These are phyloP conservation scores for Acacia acuminata DNA, from an alignment of 306 rosid species.

Conservation along the genomic window DNA sequence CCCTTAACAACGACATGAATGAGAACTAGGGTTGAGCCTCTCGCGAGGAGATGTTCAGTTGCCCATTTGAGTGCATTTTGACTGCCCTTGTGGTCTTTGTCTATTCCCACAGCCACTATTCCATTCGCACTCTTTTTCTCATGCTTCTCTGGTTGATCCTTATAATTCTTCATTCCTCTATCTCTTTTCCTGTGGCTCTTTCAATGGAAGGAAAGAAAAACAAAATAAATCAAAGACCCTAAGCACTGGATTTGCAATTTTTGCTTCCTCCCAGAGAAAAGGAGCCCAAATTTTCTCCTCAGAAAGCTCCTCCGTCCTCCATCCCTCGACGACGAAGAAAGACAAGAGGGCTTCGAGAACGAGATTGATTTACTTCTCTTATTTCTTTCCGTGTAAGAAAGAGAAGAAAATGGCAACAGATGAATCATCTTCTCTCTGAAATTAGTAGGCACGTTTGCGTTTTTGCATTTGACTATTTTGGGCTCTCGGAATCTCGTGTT, in stretches of 20 bases:
- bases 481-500: conserved; percentile 19
- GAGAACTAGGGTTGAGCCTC: not conserved
- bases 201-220: not conserved
- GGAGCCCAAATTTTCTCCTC: not conserved
- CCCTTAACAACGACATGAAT: not conserved
- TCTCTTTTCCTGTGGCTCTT: not conserved
- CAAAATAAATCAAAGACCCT: not conserved
- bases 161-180: not conserved
- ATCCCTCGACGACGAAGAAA: not conserved
- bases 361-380: conserved; percentile 9
- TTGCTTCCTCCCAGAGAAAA: not conserved
- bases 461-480: conserved; percentile 18
- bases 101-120: not conserved
- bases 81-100: not conserved
- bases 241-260: not conserved
- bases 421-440: not conserved
- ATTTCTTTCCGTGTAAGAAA: conserved; percentile 24
- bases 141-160: not conserved
- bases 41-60: not conserved
- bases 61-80: not conserved
- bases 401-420: conserved; percentile 25
- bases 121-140: not conserved
- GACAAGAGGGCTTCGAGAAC: conserved; percentile 34
- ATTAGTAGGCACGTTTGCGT: conserved; percentile 27
- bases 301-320: not conserved